Evolutionary conservation across 2,329 filamentous ascomycete species (phyloP).

Genomic region (Lomentospora prolificans): DNA sequence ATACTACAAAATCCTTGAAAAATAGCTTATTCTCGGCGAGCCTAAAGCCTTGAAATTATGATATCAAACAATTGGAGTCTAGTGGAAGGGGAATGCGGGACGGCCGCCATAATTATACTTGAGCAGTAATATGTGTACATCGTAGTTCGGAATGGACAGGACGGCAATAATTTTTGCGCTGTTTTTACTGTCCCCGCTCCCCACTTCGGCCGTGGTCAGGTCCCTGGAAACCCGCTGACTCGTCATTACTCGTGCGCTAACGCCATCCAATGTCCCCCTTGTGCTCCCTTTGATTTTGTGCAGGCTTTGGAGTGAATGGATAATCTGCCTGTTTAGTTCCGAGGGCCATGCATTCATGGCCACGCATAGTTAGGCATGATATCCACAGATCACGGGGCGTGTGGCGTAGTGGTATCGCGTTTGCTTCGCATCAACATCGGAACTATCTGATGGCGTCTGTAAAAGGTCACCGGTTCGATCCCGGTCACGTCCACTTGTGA

Average conservation of each 20-base stretch:
- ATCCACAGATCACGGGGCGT: background rate
- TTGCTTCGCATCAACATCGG: slow-evolving; percentile 1
- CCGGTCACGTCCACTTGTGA: background rate
- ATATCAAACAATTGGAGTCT: background rate
- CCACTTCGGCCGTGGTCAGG: background rate
- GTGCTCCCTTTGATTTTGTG: background rate
- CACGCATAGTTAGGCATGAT: background rate
- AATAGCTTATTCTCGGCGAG: background rate
- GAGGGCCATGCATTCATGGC: background rate
- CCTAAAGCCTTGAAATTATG: background rate
- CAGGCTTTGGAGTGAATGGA: too few species aligned
- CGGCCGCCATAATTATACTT: background rate
- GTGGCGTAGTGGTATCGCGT: slow-evolving; percentile 4
- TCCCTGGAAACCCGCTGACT: background rate
- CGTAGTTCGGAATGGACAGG: background rate
- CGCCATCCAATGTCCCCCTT: background rate
- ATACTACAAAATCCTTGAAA: background rate
- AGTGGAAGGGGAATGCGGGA: background rate
- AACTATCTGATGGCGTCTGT: background rate
- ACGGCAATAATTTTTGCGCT: background rate
- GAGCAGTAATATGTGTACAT: too few species aligned
- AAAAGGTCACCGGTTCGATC: slow-evolving; percentile 4
- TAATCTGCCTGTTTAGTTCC: too few species aligned
- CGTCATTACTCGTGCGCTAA: background rate
- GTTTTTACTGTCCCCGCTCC: background rate